These are phyloP conservation scores for Chlorociboria aeruginascens DNA, from an alignment of 495 filamentous ascomycete species.

Conservation along the genomic window DNA sequence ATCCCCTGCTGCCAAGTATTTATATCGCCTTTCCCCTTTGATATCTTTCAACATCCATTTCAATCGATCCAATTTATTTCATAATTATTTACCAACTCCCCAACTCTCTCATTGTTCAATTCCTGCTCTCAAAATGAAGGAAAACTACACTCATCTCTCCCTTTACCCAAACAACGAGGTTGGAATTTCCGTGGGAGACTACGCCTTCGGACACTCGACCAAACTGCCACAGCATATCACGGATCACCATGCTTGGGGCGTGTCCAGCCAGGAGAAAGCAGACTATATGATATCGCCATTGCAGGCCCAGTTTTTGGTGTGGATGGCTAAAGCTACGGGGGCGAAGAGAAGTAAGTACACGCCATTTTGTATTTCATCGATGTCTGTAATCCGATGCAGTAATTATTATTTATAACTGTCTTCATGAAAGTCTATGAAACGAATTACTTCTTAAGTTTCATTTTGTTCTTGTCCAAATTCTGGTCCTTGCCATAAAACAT, in stretches of 20 bases:
- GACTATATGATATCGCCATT: conserved; percentile 26
- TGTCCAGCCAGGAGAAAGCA: conserved; percentile 13
- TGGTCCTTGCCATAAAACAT: too few species aligned
- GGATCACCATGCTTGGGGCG: conserved; percentile 22
- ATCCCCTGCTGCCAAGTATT: not conserved
- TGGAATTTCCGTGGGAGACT: conserved; percentile 18
- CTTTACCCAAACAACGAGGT: conserved; percentile 24
- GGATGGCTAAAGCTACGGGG: conserved; percentile 21
- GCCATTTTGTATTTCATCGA: not conserved
- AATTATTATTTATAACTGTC: too few species aligned
- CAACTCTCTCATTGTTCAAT: too few species aligned
- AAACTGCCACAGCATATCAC: conserved; percentile 17
- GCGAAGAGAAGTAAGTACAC: conserved; percentile 22
- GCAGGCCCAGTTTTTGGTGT: conserved; percentile 21
- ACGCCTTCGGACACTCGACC: conserved; percentile 20
- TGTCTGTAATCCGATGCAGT: not conserved
- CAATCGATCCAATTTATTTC: too few species aligned
- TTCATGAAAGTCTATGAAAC: too few species aligned
- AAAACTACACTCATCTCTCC: conserved; percentile 9
- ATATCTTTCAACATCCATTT: not conserved
- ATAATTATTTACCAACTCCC: too few species aligned
- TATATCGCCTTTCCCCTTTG: not conserved
- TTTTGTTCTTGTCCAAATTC: too few species aligned
- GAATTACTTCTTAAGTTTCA: too few species aligned
- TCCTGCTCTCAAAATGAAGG: conserved; percentile 20